Percentiles rank a stretch among this genome's conserved stretches.
phyloP scores from a whole-genome alignment of 2,329 filamentous ascomycete species.

The Amauroascus verrucosus region DNA sequence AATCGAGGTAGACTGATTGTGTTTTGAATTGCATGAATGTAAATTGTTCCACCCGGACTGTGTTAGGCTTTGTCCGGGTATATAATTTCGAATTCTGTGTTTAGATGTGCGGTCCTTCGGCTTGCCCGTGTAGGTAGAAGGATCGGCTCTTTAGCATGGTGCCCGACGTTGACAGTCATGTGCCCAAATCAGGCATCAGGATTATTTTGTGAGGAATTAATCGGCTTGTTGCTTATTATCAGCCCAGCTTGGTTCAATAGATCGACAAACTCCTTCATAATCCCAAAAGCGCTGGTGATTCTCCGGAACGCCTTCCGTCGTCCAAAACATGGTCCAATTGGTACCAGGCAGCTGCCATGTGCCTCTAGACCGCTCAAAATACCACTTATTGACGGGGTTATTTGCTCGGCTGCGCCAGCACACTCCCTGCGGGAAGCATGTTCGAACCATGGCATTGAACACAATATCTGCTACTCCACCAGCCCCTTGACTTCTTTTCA shows the following conservation, averaged over 20 bases:
- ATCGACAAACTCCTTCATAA: slow-evolving; percentile 65
- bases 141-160: too few relatives aligned
- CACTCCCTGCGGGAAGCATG: slow-evolving; percentile 78
- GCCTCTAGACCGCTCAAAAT: slow-evolving; percentile 81
- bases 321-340: slow-evolving; percentile 99
- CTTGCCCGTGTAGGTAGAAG: too few relatives aligned
- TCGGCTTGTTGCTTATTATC: slow-evolving; percentile 44
- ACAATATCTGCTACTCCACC: slow-evolving; percentile 91
- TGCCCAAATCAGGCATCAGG: too few relatives aligned
- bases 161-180: too few relatives aligned
- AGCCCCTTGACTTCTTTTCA: slow-evolving; percentile 77
- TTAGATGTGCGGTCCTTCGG: too few relatives aligned
- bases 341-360: slow-evolving; percentile 71
- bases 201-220: too few relatives aligned
- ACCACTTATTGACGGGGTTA: slow-evolving; percentile 99
- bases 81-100: too few relatives aligned
- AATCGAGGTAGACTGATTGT: too few relatives aligned
- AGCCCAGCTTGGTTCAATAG: slow-evolving; percentile 43
- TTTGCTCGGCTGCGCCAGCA: slow-evolving; percentile 84
- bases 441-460: slow-evolving; percentile 87
- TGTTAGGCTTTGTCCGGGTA: too few relatives aligned
- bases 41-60: too few relatives aligned
- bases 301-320: slow-evolving; percentile 55
- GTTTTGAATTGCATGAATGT: too few relatives aligned
- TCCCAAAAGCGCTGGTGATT: slow-evolving; percentile 49